Base-by-base conservation (phyloP, 202 grass and related monocot species). In the Zoysia matrella region DNA sequence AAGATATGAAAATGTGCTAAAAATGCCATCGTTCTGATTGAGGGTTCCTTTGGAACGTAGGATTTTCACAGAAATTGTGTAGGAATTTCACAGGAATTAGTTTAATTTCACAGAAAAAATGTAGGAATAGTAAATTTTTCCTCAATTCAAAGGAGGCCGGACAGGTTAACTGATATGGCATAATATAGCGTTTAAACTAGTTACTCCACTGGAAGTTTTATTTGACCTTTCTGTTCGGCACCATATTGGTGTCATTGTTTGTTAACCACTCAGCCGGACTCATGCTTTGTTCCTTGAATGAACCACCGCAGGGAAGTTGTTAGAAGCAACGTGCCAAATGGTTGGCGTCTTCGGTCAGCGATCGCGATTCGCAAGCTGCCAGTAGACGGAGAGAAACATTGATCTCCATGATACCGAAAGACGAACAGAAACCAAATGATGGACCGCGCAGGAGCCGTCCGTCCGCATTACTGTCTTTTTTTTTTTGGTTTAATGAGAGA, bases 271-370 rank as follows among this genome's bases (percentile, higher is more conserved):
- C 73, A 52, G 39, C 62, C 44, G 65, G 49, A 52, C 39, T 81
- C 15, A 60, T 46, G 45, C 47, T 39, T 88, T 77, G n/a, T 46
- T 87, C 68, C 63, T 67, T 78, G 5, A 22, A 18, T 30, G n/a
- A 86, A 81, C 72, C 65, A 6, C 65, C 84, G 72, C 87, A 94
- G 94, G 94, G 42, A 97, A 90, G 67, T 78, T 97, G 84, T 63
- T 97, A 71, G 91, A 97, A 81, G 67, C 82, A 8, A 76, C 84
- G 51, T 97, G 94, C 89, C 69, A 68, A 43, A 72, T 97, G 72
- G 77, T 86, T 11, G 87, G 84, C 15, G 4, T 67, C 80, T 79
- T 97, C 1, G 94, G 94, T 84, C 91, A 84, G 84, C 88, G 82
- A 67, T 88, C 63, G 71, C 88, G 86, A 73, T 90, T 94, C 51